These are phyloP conservation scores for Stereocaulon alpinum DNA, from an alignment of 495 filamentous ascomycete genomes.

Conservation along the genomic window DNA sequence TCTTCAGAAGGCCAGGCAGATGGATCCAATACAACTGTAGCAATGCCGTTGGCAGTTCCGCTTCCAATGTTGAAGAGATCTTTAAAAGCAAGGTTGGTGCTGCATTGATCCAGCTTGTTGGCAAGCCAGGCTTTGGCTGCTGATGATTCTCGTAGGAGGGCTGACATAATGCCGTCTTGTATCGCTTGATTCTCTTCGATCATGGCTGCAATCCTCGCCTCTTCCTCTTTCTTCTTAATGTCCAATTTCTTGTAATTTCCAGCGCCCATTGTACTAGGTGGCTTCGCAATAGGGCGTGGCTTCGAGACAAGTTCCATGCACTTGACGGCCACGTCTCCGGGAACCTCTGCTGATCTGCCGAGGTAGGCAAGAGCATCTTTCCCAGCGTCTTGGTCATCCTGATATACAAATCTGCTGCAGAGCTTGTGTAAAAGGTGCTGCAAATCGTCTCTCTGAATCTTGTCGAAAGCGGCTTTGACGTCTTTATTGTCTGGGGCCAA, in stretches of 20 bases:
- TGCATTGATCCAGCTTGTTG: conserved; percentile 35
- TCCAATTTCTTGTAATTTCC: too few relatives aligned
- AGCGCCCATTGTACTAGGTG: too few relatives aligned
- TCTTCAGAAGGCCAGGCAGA: conserved; percentile 47
- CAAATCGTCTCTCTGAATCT: conserved; percentile 39
- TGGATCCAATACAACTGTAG: conserved; percentile 46
- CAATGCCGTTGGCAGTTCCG: conserved; percentile 46
- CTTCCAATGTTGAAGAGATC: conserved; percentile 51
- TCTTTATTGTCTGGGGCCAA: conserved; percentile 45
- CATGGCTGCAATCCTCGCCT: too few relatives aligned
- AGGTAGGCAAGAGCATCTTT: conserved; percentile 47
- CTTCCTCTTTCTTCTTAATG: too few relatives aligned
- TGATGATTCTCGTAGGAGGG: conserved; percentile 43
- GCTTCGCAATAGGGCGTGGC: conserved; percentile 27
- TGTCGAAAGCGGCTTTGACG: conserved; percentile 43
- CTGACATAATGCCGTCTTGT: conserved; percentile 51
- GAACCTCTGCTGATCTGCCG: conserved; percentile 41
- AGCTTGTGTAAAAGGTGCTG: conserved; percentile 40
- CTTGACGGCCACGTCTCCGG: conserved; percentile 41
- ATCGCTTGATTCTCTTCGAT: conserved; percentile 24
- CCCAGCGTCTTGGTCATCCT: conserved; percentile 43
- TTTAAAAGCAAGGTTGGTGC: conserved; percentile 45
- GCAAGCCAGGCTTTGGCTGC: conserved; percentile 49
- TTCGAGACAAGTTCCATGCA: conserved; percentile 46
- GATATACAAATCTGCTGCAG: conserved; percentile 43